A percentile compares a stretch with the other conserved stretches of the same genome.
Evolutionary conservation across 1,284 basidiomycete species (phyloP).

Genomic region (Athelia psychrophila): DNA sequence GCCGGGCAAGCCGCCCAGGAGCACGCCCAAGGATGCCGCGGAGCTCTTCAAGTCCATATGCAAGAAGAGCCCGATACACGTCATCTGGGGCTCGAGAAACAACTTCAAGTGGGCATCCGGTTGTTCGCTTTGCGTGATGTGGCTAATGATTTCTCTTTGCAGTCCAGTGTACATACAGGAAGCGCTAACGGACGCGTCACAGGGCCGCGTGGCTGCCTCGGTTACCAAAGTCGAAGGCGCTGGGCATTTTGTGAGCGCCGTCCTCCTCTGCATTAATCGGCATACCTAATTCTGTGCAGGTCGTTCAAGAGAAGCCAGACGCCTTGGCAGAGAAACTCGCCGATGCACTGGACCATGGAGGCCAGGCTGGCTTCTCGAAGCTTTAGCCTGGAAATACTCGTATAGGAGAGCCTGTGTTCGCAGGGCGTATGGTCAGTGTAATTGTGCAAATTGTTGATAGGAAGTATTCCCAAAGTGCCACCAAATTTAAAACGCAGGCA

Average conservation of each 20-base stretch:
- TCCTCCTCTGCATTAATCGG: neutral
- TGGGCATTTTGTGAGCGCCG: conserved; percentile 38
- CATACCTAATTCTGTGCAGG: neutral
- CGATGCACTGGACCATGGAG: neutral
- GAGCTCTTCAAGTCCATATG: conserved; percentile 29
- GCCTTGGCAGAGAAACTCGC: neutral
- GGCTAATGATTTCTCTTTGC: neutral
- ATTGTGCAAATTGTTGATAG: no score
- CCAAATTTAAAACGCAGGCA: no score
- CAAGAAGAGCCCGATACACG: conserved; percentile 32
- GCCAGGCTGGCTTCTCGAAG: neutral
- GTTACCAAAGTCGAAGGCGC: conserved; percentile 34
- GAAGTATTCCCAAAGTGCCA: no score
- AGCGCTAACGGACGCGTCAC: conserved; percentile 31
- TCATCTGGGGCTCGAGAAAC: conserved; percentile 35
- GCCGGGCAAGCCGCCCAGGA: no score
- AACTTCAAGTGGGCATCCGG: conserved; percentile 33
- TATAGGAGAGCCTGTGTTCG: no score
- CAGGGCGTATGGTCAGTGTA: no score
- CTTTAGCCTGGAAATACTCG: neutral
- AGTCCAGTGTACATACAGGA: conserved; percentile 41
- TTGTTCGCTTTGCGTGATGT: no score
- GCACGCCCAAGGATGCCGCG: conserved; percentile 29
- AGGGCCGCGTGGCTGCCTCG: conserved; percentile 35
- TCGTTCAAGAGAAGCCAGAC: conserved; percentile 1